Base-by-base conservation (phyloP, 2,329 filamentous ascomycete species). In the Penicillium sp. region DNA sequence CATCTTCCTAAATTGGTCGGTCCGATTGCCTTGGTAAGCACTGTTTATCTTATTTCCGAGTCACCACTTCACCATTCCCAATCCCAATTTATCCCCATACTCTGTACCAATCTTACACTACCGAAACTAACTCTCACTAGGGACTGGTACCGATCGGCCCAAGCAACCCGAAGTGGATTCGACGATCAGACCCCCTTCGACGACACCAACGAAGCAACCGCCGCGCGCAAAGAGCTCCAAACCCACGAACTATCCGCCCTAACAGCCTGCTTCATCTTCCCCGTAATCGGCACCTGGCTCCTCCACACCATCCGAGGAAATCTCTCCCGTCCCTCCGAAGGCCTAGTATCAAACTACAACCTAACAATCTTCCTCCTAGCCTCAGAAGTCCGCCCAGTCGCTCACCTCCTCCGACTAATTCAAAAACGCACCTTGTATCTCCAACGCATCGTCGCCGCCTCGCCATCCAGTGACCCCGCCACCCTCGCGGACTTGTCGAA, bases 1-100 rank as follows among this genome's bases (percentile, higher is more conserved):
- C 4, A 82, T 97, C 42, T 95, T 97, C 66, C 78, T 97, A 57
- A 92, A 96, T 70, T 97, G 92, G 90, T 92, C 90, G 45, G 88
- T 97, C 41, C 88, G 90, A 52, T 80, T 94, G 61, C 93, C 93
- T 63, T 97, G 93, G 92, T 92, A 77, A 69, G 82, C 48, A 16
- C 48, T 55, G 46, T 18, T 18, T 18, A 18, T 18, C 18, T 18
- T 18, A 18, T 18, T 18, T 21, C 24, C 24, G 24, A 27, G 5
- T 27, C 24, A 27, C 24, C 24, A 27, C 24, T 7, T 6, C 24
- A 18, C 24, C 3, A 27, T 14, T 16, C 22, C 40, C 32, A 40
- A n/a, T 50, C 10, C 51, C 46, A 27, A 1, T 27, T 27, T 5
- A 4, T 27, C 24, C 24, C 24, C 18, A 18, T 18, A 18, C 18